Evolutionary conservation across 2,329 filamentous ascomycete species (phyloP).

Genomic region (Dactylellina haptotyla): DNA sequence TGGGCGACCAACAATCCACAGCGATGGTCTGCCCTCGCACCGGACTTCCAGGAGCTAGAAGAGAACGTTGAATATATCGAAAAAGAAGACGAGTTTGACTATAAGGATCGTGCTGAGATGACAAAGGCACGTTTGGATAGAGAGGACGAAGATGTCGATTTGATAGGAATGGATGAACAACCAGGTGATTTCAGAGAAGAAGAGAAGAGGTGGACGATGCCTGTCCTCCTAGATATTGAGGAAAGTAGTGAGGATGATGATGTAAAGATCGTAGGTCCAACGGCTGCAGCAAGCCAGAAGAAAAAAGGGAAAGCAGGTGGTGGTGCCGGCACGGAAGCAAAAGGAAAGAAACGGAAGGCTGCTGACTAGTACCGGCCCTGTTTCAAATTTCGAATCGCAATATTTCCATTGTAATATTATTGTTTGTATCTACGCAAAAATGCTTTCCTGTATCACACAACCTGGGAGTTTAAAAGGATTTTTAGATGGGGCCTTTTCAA

Average conservation of each 20-base stretch:
- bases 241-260: slow-evolving; percentile 87
- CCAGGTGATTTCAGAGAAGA: slow-evolving; percentile 60
- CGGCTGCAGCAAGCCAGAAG: slow-evolving; percentile 53
- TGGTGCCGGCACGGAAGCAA: slow-evolving; percentile 43
- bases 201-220: slow-evolving; percentile 69
- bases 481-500: slow-evolving; percentile 3
- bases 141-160: slow-evolving; percentile 93
- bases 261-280: slow-evolving; percentile 51
- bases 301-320: slow-evolving; percentile 52
- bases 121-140: slow-evolving; percentile 88
- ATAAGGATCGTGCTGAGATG: slow-evolving; percentile 93
- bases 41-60: slow-evolving; percentile 96
- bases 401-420: no score
- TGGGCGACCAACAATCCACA: slow-evolving; percentile 97
- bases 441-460: slow-evolving; percentile 20
- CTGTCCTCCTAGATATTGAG: slow-evolving; percentile 88
- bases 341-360: slow-evolving; percentile 47
- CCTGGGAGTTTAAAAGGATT: slow-evolving; percentile 30
- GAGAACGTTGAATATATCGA: slow-evolving; percentile 98
- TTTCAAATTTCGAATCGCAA: no score
- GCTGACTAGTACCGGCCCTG: no score
- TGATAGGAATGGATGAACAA: slow-evolving; percentile 69
- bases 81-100: slow-evolving; percentile 96
- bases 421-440: no score
- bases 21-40: slow-evolving; percentile 94